Percentiles rank a stretch among this genome's conserved stretches.
These are phyloP conservation scores for Alternaria burnsii DNA, from an alignment of 2,329 filamentous ascomycete genomes.

Conservation along the genomic window DNA sequence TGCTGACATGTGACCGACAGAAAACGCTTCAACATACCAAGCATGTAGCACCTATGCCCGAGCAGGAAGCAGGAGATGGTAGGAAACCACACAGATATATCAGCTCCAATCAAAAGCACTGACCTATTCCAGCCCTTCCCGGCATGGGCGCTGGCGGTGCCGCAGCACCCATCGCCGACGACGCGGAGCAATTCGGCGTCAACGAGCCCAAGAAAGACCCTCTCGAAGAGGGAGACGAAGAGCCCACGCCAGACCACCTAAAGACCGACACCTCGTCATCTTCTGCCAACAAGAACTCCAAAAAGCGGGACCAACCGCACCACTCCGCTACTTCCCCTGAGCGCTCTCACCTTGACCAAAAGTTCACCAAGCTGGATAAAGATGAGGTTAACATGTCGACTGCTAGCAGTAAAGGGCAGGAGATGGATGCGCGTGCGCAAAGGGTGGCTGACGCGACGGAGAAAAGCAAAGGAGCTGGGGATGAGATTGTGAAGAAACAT, in stretches of 20 bases:
- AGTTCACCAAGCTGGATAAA: constrained; percentile 17
- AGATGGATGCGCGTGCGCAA: constrained; percentile 3
- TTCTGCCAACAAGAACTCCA: not conserved
- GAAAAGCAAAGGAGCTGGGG: not conserved
- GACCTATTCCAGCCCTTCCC: constrained; percentile 15
- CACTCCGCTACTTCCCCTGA: not conserved
- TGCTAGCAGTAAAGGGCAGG: not conserved
- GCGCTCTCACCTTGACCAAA: constrained; percentile 10
- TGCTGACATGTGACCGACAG: not conserved
- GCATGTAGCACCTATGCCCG: constrained; percentile 48
- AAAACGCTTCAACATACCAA: constrained; percentile 45
- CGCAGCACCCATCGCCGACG: constrained; percentile 12
- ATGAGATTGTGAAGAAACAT: constrained; percentile 3
- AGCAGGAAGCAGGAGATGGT: constrained; percentile 47
- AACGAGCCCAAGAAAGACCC: constrained; percentile 15
- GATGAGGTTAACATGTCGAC: constrained; percentile 16
- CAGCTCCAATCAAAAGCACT: not conserved
- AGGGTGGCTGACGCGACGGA: constrained; percentile 7
- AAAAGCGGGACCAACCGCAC: constrained; percentile 7
- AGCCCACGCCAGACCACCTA: not conserved
- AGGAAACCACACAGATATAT: not conserved
- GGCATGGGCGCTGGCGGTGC: constrained; percentile 19
- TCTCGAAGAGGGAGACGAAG: not conserved
- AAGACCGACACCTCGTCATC: not conserved
- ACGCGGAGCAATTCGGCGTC: constrained; percentile 15